A percentile compares a stretch with the other conserved stretches of the same genome.
phyloP scores from a whole-genome alignment of 2,329 filamentous ascomycete species.

The Colletotrichum lupini region DNA sequence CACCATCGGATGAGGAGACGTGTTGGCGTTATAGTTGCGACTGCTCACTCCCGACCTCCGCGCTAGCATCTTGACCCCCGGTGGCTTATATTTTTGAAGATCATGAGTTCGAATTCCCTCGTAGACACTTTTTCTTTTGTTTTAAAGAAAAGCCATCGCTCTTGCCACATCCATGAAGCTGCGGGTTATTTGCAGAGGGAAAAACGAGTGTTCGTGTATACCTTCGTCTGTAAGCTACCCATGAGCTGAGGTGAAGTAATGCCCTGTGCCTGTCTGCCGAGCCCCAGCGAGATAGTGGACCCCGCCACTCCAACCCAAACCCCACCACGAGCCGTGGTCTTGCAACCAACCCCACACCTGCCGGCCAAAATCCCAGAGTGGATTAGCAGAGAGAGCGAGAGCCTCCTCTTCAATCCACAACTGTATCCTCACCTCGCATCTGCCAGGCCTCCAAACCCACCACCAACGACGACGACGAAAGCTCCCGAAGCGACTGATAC shows the following conservation, averaged over 20 bases:
- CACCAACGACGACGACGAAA: slow-evolving; percentile 9
- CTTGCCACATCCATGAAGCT: too few species aligned
- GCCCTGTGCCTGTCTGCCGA: background rate
- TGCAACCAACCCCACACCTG: slow-evolving; percentile 26
- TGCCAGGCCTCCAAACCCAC: slow-evolving; percentile 18
- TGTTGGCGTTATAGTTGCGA: too few species aligned
- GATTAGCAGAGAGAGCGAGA: slow-evolving; percentile 19
- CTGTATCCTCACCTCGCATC: slow-evolving; percentile 28
- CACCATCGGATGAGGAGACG: too few species aligned
- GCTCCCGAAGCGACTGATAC: background rate
- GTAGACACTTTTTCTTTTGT: too few species aligned
- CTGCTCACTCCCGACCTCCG: too few species aligned
- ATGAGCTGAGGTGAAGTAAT: background rate
- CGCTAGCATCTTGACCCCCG: too few species aligned
- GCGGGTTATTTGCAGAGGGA: too few species aligned
- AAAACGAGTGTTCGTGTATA: background rate
- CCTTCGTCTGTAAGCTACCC: background rate
- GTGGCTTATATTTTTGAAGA: too few species aligned
- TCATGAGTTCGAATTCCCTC: too few species aligned
- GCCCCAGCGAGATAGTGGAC: slow-evolving; percentile 15
- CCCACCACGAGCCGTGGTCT: slow-evolving; percentile 32
- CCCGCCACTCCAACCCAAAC: slow-evolving; percentile 12
- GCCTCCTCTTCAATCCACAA: slow-evolving; percentile 29
- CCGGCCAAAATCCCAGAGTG: slow-evolving; percentile 32
- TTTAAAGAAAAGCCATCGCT: too few species aligned